Base-by-base conservation (phyloP, 2,329 filamentous ascomycete species). In the Cryphonectria japonica region DNA sequence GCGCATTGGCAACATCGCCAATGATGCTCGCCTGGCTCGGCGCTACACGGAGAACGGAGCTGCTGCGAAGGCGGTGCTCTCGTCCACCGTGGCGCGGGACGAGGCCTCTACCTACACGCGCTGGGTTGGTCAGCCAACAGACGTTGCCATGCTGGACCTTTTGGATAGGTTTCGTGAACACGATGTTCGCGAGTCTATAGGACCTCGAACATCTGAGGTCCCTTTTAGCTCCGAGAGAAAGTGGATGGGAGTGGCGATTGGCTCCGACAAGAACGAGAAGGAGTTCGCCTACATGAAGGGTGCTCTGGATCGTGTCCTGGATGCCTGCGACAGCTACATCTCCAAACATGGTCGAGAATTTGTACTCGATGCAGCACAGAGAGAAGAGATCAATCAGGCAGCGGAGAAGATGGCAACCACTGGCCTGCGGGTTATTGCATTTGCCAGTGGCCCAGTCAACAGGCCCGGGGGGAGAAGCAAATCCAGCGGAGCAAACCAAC, bases 171-270 rank as follows among this genome's bases (percentile, higher is more conserved):
- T 97, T 78, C 92, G 92, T 72, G 95, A 98, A 80, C 93, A 97
- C 75, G 96, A 99, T 81, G 90, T 97, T 62, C 91, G 97, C 73
- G 92, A 96, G 63, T 91, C 93, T 13, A 89, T 97, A 68, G 94
- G 94, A n/a, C 87, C 88, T 43, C 92, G 95, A 65, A 88, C 92
- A 43, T 90, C 90, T 60, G 96, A 99, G 80, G 95, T 93, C 0
- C 95, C 96, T 0, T 99, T 99, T 81, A 98, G 95, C 79, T 99
- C 96, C 0, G 94, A 97, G 79, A 89, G 95, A 70, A 99, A 99
- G 81, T 99, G 95, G 95, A 99, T 99, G 97, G 97, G 97, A 46
- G 95, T 98, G 39, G 92, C 94, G 1, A 93, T 98, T 75, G 90
- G 89, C 60, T 84, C 85, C 32, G 86, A 89, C 64, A 85, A 84